A percentile compares a stretch with the other conserved stretches of the same genome.
Evolutionary conservation across 2,329 filamentous ascomycete species (phyloP).

Genomic region (Diaporthe sp.): DNA sequence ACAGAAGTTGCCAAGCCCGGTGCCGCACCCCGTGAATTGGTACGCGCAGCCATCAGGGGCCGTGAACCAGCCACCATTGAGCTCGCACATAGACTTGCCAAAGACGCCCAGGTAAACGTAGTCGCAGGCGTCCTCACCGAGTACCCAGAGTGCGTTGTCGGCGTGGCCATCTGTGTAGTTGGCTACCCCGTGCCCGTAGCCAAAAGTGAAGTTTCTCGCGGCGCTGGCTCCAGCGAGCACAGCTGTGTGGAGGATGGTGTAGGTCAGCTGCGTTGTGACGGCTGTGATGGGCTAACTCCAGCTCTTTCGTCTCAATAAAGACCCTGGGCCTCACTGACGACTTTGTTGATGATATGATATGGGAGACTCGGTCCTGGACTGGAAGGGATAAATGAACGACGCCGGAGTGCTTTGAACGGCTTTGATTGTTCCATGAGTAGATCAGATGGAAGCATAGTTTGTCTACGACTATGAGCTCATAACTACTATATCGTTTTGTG

Average conservation of each 20-base stretch:
- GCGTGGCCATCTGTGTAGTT: slow-evolving; percentile 2
- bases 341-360: background rate
- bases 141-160: slow-evolving; percentile 4
- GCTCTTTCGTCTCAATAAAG: background rate
- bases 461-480: background rate
- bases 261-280: background rate
- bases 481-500: background rate
- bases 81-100: background rate
- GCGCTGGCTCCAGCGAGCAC: background rate
- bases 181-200: background rate
- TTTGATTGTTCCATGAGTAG: background rate
- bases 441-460: background rate
- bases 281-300: background rate
- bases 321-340: background rate
- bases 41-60: background rate
- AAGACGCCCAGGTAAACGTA: slow-evolving; percentile 12
- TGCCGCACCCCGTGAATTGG: slow-evolving; percentile 8
- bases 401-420: background rate
- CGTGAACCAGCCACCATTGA: background rate
- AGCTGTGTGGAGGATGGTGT: background rate
- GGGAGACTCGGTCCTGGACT: background rate
- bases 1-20: slow-evolving; percentile 15
- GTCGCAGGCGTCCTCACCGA: slow-evolving; percentile 5
- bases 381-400: background rate
- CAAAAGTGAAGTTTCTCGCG: background rate